These are phyloP conservation scores for Rubia yunnanensis DNA, from an alignment of 257 asterid genomes.

Conservation along the genomic window DNA sequence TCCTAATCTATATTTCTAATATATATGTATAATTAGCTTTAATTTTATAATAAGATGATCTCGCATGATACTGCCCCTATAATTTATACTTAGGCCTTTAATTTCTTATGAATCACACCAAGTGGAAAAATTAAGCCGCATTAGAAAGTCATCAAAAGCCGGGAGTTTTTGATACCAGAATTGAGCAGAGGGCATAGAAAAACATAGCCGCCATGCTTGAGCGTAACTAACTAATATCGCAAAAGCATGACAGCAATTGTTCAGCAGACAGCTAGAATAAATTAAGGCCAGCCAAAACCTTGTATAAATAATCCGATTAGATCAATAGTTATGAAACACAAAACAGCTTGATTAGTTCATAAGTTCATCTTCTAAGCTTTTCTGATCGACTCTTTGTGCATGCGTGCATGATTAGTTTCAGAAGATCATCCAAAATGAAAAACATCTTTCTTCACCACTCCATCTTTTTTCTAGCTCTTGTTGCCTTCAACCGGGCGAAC, in stretches of 20 bases:
- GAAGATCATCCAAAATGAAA: neutral
- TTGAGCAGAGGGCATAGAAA: too few relatives aligned
- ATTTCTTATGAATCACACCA: neutral
- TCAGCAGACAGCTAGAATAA: neutral
- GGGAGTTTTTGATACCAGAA: too few relatives aligned
- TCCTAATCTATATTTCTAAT: too few relatives aligned
- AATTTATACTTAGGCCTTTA: too few relatives aligned
- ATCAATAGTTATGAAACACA: neutral
- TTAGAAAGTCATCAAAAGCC: too few relatives aligned
- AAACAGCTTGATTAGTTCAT: neutral
- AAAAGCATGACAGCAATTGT: neutral
- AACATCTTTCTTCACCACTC: neutral
- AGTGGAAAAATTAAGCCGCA: neutral
- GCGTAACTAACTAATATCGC: neutral
- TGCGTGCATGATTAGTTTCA: conserved; percentile 10
- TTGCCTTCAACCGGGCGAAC: conserved; percentile 20
- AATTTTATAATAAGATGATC: too few relatives aligned
- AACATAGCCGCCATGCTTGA: too few relatives aligned
- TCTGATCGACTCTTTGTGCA: neutral
- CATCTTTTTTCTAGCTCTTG: conserved; percentile 9
- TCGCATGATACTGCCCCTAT: too few relatives aligned
- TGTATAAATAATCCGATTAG: neutral
- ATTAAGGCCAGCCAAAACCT: neutral
- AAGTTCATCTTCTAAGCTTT: neutral
- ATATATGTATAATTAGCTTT: too few relatives aligned